These are phyloP conservation scores for Eutrema yunnanense DNA, from an alignment of 345 rosid genomes.

Conservation along the genomic window DNA sequence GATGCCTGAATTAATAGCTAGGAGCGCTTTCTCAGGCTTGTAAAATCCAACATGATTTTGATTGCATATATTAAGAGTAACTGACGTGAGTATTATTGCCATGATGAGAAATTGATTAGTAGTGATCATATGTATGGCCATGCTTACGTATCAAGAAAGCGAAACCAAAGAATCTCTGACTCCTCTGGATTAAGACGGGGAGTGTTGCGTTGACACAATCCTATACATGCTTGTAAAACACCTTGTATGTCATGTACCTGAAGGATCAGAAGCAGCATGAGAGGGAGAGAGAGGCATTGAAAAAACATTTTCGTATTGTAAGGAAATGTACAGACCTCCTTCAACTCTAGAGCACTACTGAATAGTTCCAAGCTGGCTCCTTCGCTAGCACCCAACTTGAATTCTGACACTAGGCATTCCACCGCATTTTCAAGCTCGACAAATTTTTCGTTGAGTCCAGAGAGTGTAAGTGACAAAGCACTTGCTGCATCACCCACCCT, in stretches of 20 bases:
- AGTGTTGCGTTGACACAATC: conserved; percentile 88
- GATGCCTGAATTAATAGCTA: background rate
- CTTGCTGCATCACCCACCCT: conserved; percentile 98
- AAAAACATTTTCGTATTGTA: background rate
- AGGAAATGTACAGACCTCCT: conserved; percentile 53
- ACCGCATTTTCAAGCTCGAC: conserved; percentile 58
- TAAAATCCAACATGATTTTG: background rate
- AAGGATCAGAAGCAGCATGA: conserved; percentile 18
- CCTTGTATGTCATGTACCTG: conserved; percentile 64
- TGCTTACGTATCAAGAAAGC: conserved; percentile 88
- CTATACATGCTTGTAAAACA: conserved; percentile 66
- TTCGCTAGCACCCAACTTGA: conserved; percentile 25
- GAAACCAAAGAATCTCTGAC: conserved; percentile 94
- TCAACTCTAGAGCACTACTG: conserved; percentile 38
- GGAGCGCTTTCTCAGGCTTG: background rate
- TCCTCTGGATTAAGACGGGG: conserved; percentile 96
- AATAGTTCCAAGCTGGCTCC: conserved; percentile 37
- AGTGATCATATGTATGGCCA: background rate
- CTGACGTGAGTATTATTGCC: background rate
- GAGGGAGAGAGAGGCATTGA: background rate
- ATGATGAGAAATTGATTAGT: background rate
- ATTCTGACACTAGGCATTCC: conserved; percentile 31
- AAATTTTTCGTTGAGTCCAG: conserved; percentile 71
- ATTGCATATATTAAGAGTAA: background rate
- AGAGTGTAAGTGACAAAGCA: conserved; percentile 81